These are phyloP conservation scores for Euphorbia schlechtendalii DNA, from an alignment of 441 rosid genomes.

Conservation along the genomic window DNA sequence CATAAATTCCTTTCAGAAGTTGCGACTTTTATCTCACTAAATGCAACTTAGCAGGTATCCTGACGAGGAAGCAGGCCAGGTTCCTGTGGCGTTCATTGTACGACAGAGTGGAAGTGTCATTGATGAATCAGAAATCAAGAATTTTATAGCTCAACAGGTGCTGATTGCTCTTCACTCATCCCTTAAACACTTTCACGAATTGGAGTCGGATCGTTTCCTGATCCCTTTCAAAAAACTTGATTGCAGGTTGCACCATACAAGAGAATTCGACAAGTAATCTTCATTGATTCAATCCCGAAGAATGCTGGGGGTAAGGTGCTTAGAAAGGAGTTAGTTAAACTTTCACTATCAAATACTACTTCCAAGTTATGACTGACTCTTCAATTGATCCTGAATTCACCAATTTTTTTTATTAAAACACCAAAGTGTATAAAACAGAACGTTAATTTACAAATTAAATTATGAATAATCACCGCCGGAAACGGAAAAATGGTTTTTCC, in stretches of 20 bases:
- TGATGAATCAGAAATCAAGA: constrained; percentile 30
- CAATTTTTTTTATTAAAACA: background rate
- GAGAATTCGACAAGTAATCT: constrained; percentile 33
- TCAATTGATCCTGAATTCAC: background rate
- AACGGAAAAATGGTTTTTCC: background rate
- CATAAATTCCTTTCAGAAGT: background rate
- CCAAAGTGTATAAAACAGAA: background rate
- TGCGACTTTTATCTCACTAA: background rate
- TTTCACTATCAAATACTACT: constrained; percentile 19
- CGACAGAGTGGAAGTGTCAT: constrained; percentile 27
- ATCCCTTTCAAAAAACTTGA: background rate
- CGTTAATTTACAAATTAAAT: background rate
- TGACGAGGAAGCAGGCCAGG: constrained; percentile 46
- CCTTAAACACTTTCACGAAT: background rate
- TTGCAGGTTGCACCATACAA: constrained; percentile 54
- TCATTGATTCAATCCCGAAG: constrained; percentile 43
- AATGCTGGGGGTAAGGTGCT: constrained; percentile 50
- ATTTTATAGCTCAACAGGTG: constrained; percentile 36
- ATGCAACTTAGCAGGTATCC: constrained; percentile 32
- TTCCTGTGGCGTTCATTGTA: constrained; percentile 41
- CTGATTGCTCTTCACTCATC: background rate
- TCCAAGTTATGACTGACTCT: constrained; percentile 31
- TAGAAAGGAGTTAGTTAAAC: constrained; percentile 40
- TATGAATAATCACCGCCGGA: too few species aligned
- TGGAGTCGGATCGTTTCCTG: background rate